phyloP scores from a whole-genome alignment of 2,329 filamentous ascomycete genomes.

The Stagonosporopsis vannaccii region DNA sequence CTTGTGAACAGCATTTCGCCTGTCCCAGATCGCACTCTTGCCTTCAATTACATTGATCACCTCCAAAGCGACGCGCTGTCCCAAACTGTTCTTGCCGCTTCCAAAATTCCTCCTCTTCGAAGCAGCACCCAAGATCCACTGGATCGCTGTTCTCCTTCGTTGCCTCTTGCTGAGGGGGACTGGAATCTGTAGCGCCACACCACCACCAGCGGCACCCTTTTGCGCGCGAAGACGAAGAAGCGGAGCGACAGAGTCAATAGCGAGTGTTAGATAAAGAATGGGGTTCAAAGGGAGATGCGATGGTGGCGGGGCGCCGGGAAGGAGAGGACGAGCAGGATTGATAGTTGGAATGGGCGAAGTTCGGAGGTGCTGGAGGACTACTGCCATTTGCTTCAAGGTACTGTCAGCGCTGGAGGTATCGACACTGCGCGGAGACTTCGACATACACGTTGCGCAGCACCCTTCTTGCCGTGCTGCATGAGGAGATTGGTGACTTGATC shows the following conservation, averaged over 20 bases:
- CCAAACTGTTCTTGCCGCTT: constrained; percentile 75
- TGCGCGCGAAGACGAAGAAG: constrained; percentile 80
- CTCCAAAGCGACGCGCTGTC: constrained; percentile 82
- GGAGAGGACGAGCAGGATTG: constrained; percentile 73
- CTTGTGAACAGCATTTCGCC: constrained; percentile 79
- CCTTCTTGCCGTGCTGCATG: constrained; percentile 91
- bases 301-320: constrained; percentile 79
- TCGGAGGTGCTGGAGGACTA: constrained; percentile 82
- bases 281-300: constrained; percentile 87
- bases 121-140: constrained; percentile 89
- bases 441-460: constrained; percentile 83
- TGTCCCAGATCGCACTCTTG: constrained; percentile 83
- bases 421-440: constrained; percentile 18
- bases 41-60: constrained; percentile 88
- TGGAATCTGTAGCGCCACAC: constrained; percentile 82
- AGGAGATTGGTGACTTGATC: constrained; percentile 88
- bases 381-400: constrained; percentile 75
- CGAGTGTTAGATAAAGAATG: constrained; percentile 84
- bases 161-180: constrained; percentile 77
- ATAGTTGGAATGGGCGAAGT: constrained; percentile 80
- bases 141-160: constrained; percentile 77
- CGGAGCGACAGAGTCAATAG: constrained; percentile 91
- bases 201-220: constrained; percentile 84
- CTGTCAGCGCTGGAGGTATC: constrained; percentile 5
- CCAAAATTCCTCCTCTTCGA: constrained; percentile 77